phyloP scores from a whole-genome alignment of 495 filamentous ascomycete genomes.

The Clohesyomyces aquaticus region DNA sequence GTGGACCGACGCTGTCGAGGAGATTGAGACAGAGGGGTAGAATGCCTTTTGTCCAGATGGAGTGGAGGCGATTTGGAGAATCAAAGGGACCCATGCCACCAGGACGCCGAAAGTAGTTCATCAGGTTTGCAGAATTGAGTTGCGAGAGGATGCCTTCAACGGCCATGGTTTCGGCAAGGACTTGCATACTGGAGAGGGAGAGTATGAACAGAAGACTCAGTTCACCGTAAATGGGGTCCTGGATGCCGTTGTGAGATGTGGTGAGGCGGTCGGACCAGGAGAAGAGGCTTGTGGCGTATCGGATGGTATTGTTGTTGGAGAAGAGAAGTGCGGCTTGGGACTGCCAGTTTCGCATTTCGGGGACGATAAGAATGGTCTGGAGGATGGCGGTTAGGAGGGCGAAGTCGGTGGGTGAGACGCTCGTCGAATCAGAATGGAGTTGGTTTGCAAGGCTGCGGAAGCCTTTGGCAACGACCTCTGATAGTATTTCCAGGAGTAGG shows the following conservation, averaged over 20 bases:
- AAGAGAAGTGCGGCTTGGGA: constrained; percentile 67
- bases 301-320: constrained; percentile 63
- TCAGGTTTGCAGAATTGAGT: constrained; percentile 74
- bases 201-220: constrained; percentile 84
- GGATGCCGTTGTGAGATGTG: constrained; percentile 49
- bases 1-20: constrained; percentile 74
- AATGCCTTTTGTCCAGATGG: constrained; percentile 86
- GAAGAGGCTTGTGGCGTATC: constrained; percentile 83
- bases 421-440: constrained; percentile 63
- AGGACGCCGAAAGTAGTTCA: constrained; percentile 67
- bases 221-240: constrained; percentile 94
- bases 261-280: constrained; percentile 87
- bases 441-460: constrained; percentile 76
- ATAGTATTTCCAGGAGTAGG: constrained; percentile 72
- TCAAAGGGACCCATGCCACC: constrained; percentile 74
- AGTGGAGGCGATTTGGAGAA: constrained; percentile 65
- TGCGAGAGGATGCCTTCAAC: constrained; percentile 78
- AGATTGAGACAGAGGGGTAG: constrained; percentile 90
- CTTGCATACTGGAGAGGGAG: constrained; percentile 79
- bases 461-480: constrained; percentile 75
- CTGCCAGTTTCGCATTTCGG: constrained; percentile 63
- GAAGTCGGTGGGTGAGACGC: constrained; percentile 68
- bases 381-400: constrained; percentile 87
- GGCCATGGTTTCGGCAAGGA: constrained; percentile 85
- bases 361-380: constrained; percentile 77